Base-by-base conservation (phyloP, 371 early-diverging fungal genomes). In the Syncephalis plumigaleata region DNA sequence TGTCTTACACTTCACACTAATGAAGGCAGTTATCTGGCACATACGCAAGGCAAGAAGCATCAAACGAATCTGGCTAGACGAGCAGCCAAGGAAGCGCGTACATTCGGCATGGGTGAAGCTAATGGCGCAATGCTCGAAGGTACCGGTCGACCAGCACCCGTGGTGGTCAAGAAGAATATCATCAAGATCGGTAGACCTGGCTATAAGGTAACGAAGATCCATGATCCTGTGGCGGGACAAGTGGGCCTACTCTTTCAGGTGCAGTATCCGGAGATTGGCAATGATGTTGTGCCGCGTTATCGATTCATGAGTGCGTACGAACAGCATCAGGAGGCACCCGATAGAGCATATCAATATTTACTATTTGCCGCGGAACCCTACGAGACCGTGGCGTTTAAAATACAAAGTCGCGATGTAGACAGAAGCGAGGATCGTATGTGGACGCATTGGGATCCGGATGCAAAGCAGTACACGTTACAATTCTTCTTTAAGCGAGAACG, bases 21-120 rank as follows among this genome's bases (percentile, higher is more conserved):
- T 59, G 98, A 97, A 61, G 98, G 96, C 0, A 84, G 85, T 5
- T 97, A 97, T 63, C 66, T 97, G 25, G 90, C 92, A 2, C 98
- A 97, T 54, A 97, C 98, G 3, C 98, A 97, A 64, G 98, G 95
- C 44, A 95, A 95, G 57, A 97, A 97, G 69, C 98, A 97, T 74
- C 93, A 93, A 52, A 83, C 87, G 37, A 97, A 97, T 54, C 57
- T 97, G 46, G 91, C 87, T 5, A 73, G 96, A 11, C 77, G 98
- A 26, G 90, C 91, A 1, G 91, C 93, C 24, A 75, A 75, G 38
- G 98, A 97, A 43, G 90, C 89, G 8, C 68, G 70, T 50, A 91
- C 90, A 51, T 57, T 56, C 37, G 66, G 68, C 9, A 57, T 64
- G 36, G 31, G 31, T 7, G 31, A 31, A 7, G 31, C 31, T 7